phyloP scores from a whole-genome alignment of 768 basidiomycete genomes.

The Agaricus sinodeliciosus region DNA sequence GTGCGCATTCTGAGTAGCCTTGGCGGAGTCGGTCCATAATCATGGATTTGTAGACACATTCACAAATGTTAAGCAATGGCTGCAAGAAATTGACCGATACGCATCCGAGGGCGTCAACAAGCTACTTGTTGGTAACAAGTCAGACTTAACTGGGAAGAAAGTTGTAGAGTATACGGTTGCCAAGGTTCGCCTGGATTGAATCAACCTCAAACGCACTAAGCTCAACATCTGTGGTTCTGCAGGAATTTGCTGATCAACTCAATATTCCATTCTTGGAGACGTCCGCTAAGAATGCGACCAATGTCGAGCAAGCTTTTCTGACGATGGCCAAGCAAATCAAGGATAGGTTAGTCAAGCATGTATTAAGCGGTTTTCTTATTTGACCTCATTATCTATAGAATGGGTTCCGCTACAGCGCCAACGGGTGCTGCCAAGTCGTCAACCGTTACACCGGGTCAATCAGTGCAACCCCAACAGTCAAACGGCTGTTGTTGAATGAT shows the following conservation, averaged over 20 bases:
- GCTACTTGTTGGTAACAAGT: conserved; percentile 97
- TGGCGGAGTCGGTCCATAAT: background rate
- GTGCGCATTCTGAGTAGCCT: conserved; percentile 27
- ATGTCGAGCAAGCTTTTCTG: conserved; percentile 99
- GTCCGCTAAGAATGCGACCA: conserved; percentile 97
- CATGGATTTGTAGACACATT: conserved; percentile 65
- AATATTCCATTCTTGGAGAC: conserved; percentile 96
- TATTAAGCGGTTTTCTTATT: background rate
- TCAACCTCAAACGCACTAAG: background rate
- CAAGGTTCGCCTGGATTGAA: conserved; percentile 44
- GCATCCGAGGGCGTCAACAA: conserved; percentile 99
- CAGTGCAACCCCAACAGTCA: conserved; percentile 67
- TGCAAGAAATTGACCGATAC: conserved; percentile 90
- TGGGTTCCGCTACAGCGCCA: conserved; percentile 77
- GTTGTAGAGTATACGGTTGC: conserved; percentile 86
- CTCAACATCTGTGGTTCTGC: conserved; percentile 4
- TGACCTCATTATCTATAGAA: conserved; percentile 34
- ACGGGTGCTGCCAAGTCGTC: conserved; percentile 74
- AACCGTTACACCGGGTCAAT: conserved; percentile 80
- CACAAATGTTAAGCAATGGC: conserved; percentile 93
- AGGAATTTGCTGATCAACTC: conserved; percentile 96
- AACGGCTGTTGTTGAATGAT: conserved; percentile 66
- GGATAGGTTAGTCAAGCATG: conserved; percentile 53
- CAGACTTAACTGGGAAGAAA: conserved; percentile 95
- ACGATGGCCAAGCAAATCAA: conserved; percentile 97